A percentile compares a stretch with the other conserved stretches of the same genome.
Conservation (phyloP, 208 protist species). For the Herpetomonas muscarum region DNA sequence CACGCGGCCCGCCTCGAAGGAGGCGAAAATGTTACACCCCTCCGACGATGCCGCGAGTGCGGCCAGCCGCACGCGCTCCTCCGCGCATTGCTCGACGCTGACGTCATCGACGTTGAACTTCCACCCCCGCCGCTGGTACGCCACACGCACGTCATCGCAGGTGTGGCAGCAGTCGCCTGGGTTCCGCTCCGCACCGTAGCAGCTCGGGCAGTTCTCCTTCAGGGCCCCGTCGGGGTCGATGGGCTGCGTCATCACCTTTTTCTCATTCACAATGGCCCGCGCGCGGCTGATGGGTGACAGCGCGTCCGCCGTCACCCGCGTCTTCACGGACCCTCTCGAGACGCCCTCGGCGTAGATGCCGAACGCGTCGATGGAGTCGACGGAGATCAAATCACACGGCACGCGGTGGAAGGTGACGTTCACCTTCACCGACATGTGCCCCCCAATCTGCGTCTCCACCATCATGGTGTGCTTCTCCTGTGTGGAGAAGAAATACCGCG, state of each 20-base stretch:
- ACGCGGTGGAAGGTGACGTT: slow-evolving; percentile 78
- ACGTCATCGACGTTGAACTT: slow-evolving; percentile 54
- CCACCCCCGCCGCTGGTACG: slow-evolving; percentile 63
- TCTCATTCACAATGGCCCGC: slow-evolving; percentile 33
- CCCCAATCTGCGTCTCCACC: slow-evolving; percentile 58
- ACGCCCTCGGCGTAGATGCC: slow-evolving; percentile 35
- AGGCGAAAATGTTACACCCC: slow-evolving; percentile 76
- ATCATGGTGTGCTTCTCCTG: slow-evolving; percentile 67
- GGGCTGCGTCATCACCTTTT: slow-evolving; percentile 30
- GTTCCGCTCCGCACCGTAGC: slow-evolving; percentile 68
- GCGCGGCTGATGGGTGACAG: slow-evolving; percentile 32
- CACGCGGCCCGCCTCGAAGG: slow-evolving; percentile 67
- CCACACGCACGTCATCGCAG: slow-evolving; percentile 70
- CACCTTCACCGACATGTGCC: slow-evolving; percentile 53
- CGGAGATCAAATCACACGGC: slow-evolving; percentile 70
- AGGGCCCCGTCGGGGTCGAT: slow-evolving; percentile 37
- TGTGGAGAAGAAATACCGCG: slow-evolving; percentile 60
- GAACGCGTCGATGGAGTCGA: slow-evolving; percentile 72
- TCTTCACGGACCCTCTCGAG: slow-evolving; percentile 44
- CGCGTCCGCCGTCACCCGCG: slow-evolving; percentile 35
- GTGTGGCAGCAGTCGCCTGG: slow-evolving; percentile 75
- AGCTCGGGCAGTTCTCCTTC: slow-evolving; percentile 71
- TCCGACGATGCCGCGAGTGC: slow-evolving; percentile 28
- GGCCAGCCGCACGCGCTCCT: slow-evolving; percentile 43
- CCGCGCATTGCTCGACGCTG: slow-evolving; percentile 62